Evolutionary conservation across 768 basidiomycete genomes (phyloP).

Genomic region (Dacryopinax primogenitus): DNA sequence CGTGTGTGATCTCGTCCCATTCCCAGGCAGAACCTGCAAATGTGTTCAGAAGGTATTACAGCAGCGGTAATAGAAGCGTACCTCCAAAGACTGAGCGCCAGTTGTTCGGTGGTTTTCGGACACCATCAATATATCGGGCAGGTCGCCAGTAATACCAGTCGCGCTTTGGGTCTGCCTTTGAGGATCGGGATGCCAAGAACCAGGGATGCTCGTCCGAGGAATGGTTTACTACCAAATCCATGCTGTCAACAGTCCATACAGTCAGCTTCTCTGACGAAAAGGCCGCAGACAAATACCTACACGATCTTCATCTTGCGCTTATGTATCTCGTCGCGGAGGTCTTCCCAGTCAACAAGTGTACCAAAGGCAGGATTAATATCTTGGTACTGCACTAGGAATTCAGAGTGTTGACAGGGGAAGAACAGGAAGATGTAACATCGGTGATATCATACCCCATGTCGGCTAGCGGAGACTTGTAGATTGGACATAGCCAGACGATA

Average conservation of each 20-base stretch:
- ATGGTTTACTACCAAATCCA: conserved; percentile 69
- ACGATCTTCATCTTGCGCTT: conserved; percentile 25
- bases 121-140: conserved; percentile 39
- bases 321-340: conserved; percentile 21
- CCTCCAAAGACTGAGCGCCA: conserved; percentile 59
- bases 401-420: conserved; percentile 20
- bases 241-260: conserved; percentile 30
- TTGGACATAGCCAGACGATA: conserved; percentile 57
- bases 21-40: conserved; percentile 45
- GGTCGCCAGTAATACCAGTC: conserved; percentile 70
- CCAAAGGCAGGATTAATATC: conserved; percentile 21
- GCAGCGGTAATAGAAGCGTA: conserved; percentile 17
- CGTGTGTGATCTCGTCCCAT: conserved; percentile 47
- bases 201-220: conserved; percentile 47
- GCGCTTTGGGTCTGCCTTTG: conserved; percentile 42
- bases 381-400: conserved; percentile 16
- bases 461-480: conserved; percentile 52
- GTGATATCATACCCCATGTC: conserved; percentile 70
- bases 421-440: conserved; percentile 38
- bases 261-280: neutral
- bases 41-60: neutral
- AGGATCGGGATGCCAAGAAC: conserved; percentile 49
- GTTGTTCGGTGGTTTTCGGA: conserved; percentile 54
- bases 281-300: conserved; percentile 15
- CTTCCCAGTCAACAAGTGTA: conserved; percentile 22